phyloP scores from a whole-genome alignment of 495 filamentous ascomycete genomes.

The Penicillium egyptiacum region DNA sequence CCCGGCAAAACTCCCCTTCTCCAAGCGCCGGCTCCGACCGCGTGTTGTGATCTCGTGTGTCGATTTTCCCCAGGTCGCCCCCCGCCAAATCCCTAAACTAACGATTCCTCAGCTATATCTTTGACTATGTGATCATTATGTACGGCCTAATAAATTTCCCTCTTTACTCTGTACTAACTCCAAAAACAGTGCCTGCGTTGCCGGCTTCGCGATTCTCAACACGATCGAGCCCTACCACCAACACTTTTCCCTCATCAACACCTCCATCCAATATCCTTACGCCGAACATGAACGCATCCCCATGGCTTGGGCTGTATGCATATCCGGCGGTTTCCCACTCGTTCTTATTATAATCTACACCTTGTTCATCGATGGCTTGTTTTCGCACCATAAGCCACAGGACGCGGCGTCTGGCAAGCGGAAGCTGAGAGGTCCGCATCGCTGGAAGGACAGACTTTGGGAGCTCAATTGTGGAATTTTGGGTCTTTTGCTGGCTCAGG shows the following conservation, averaged over 20 bases:
- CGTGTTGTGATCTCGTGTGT: slow-evolving; percentile 56
- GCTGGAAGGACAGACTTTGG: slow-evolving; percentile 68
- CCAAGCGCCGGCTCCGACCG: slow-evolving; percentile 51
- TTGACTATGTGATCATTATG: slow-evolving; percentile 69
- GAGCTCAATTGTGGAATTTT: slow-evolving; percentile 80
- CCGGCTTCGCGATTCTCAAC: slow-evolving; percentile 55
- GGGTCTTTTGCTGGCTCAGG: slow-evolving; percentile 67
- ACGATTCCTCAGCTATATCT: slow-evolving; percentile 53
- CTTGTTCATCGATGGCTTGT: slow-evolving; percentile 68
- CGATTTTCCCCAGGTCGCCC: slow-evolving; percentile 2
- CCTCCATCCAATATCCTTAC: slow-evolving; percentile 69
- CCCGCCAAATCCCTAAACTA: slow-evolving; percentile 10
- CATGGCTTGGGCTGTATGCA: slow-evolving; percentile 54
- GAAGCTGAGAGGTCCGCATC: slow-evolving; percentile 65
- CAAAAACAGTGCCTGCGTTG: slow-evolving; percentile 43
- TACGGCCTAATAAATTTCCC: slow-evolving; percentile 17
- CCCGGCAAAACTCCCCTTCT: slow-evolving; percentile 51
- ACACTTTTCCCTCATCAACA: slow-evolving; percentile 59
- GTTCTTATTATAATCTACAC: slow-evolving; percentile 69
- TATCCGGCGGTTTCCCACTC: slow-evolving; percentile 59
- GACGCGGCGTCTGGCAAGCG: slow-evolving; percentile 40
- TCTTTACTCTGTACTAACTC: slow-evolving; percentile 28
- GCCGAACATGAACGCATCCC: slow-evolving; percentile 72
- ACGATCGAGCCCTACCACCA: slow-evolving; percentile 58
- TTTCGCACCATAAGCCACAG: slow-evolving; percentile 59